Conservation (phyloP, 495 filamentous ascomycete genomes). For the Tuber borchii region DNA sequence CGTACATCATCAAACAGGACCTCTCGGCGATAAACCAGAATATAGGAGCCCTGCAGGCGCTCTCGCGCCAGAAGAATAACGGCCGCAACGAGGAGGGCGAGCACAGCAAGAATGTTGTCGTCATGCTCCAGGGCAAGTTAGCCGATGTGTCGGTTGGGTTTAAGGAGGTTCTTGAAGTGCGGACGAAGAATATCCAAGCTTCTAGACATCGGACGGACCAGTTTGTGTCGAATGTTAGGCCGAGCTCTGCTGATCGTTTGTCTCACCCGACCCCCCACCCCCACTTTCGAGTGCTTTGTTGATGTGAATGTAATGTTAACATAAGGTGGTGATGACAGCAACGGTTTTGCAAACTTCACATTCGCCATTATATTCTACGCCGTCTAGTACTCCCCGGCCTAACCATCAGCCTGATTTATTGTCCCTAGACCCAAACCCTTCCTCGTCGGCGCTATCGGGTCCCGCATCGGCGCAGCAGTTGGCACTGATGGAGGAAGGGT, state of each 20-base stretch:
- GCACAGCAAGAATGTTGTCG: slow-evolving; percentile 94
- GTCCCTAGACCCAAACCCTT: slow-evolving; percentile 63
- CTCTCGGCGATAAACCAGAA: slow-evolving; percentile 79
- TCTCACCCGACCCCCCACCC: slow-evolving; percentile 11
- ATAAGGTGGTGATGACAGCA: slow-evolving; percentile 15
- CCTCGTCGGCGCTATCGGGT: slow-evolving; percentile 47
- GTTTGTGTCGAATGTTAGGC: slow-evolving; percentile 69
- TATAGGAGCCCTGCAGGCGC: slow-evolving; percentile 70
- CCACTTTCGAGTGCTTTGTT: slow-evolving; percentile 23
- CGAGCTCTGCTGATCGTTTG: slow-evolving; percentile 36
- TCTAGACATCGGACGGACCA: slow-evolving; percentile 87
- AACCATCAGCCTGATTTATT: slow-evolving; percentile 60
- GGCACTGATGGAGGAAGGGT: slow-evolving; percentile 88
- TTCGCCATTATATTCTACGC: slow-evolving; percentile 75
- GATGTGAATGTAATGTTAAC: slow-evolving; percentile 29
- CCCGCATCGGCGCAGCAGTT: slow-evolving; percentile 76
- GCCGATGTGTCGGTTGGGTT: slow-evolving; percentile 91
- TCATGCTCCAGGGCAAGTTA: slow-evolving; percentile 86
- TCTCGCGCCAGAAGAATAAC: slow-evolving; percentile 61
- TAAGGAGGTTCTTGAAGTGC: slow-evolving; percentile 93
- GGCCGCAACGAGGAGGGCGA: slow-evolving; percentile 74
- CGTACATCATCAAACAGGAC: slow-evolving; percentile 96
- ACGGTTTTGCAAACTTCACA: slow-evolving; percentile 36
- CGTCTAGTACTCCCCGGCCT: slow-evolving; percentile 51
- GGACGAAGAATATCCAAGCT: slow-evolving; percentile 97